phyloP scores from a whole-genome alignment of 306 rosid species.

The Cicer bijugum region DNA sequence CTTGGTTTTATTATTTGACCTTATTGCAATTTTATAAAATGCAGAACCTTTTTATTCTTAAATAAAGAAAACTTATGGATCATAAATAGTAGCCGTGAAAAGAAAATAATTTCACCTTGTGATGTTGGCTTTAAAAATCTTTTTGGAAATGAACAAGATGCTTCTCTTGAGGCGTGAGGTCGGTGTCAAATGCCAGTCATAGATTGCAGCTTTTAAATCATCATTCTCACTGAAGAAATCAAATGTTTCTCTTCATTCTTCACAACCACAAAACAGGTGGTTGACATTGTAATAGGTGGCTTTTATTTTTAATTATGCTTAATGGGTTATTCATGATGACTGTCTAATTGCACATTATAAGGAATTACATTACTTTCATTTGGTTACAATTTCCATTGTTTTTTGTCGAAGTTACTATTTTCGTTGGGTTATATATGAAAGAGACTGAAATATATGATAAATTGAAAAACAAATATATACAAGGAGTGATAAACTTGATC shows the following conservation, averaged over 20 bases:
- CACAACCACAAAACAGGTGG: slow-evolving; percentile 33
- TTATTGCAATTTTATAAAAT: not conserved
- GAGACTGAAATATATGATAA: not conserved
- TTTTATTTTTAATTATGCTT: slow-evolving; percentile 10
- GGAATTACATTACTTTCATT: not conserved
- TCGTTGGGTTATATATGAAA: not conserved
- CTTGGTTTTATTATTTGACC: not conserved
- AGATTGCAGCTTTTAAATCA: slow-evolving; percentile 73
- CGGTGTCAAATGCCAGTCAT: slow-evolving; percentile 66
- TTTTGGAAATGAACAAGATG: not conserved
- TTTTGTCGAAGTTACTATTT: too few relatives aligned
- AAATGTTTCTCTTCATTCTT: slow-evolving; percentile 50
- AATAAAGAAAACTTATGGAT: not conserved
- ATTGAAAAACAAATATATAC: not conserved
- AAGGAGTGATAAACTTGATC: slow-evolving; percentile 4
- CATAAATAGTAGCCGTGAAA: not conserved
- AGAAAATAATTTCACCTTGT: not conserved
- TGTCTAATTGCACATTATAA: not conserved
- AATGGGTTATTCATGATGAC: not conserved
- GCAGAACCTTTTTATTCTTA: not conserved
- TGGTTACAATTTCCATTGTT: not conserved
- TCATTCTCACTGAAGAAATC: slow-evolving; percentile 66
- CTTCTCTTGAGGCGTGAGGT: slow-evolving; percentile 46
- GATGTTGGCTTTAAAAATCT: not conserved
- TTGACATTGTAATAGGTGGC: slow-evolving; percentile 10